phyloP scores from a whole-genome alignment of 1,139 yeast genomes.

The Lodderomyces elongisporus region DNA sequence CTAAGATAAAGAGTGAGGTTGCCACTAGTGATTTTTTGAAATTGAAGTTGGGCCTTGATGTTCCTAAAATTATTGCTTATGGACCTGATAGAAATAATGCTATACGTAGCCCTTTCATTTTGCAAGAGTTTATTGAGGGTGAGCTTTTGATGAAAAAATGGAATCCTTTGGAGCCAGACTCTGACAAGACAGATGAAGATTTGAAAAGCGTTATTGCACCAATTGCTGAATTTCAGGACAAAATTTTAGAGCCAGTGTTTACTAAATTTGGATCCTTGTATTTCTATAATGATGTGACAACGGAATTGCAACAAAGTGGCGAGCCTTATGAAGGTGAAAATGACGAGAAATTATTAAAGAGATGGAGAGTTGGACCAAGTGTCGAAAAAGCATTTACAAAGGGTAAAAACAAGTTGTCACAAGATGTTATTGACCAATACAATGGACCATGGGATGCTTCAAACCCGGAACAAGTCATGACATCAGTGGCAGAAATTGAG shows the following conservation, averaged over 20 bases:
- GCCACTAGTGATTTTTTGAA: conserved; percentile 84
- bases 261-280: conserved; percentile 78
- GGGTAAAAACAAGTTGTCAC: conserved; percentile 47
- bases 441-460: conserved; percentile 74
- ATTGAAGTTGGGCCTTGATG: conserved; percentile 48
- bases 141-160: conserved; percentile 80
- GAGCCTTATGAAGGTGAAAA: conserved; percentile 65
- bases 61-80: conserved; percentile 75
- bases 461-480: conserved; percentile 55
- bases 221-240: conserved; percentile 54
- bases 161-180: conserved; percentile 64
- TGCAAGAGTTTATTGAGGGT: conserved; percentile 77
- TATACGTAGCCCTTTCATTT: conserved; percentile 66
- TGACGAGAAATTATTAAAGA: conserved; percentile 46
- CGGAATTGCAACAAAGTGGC: conserved; percentile 33
- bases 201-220: conserved; percentile 57
- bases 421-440: conserved; percentile 39
- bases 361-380: conserved; percentile 93
- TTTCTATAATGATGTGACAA: conserved; percentile 57
- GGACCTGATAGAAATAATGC: conserved; percentile 59
- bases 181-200: conserved; percentile 31
- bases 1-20: conserved; percentile 79
- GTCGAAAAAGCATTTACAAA: conserved; percentile 76
- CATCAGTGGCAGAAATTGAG: conserved; percentile 63
- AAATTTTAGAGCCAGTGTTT: conserved; percentile 51